Evolutionary conservation across 1,139 yeast species (phyloP), one percentile per base, ranked within the genome.

Genomic region (Meyerozyma athensensis): DNA sequence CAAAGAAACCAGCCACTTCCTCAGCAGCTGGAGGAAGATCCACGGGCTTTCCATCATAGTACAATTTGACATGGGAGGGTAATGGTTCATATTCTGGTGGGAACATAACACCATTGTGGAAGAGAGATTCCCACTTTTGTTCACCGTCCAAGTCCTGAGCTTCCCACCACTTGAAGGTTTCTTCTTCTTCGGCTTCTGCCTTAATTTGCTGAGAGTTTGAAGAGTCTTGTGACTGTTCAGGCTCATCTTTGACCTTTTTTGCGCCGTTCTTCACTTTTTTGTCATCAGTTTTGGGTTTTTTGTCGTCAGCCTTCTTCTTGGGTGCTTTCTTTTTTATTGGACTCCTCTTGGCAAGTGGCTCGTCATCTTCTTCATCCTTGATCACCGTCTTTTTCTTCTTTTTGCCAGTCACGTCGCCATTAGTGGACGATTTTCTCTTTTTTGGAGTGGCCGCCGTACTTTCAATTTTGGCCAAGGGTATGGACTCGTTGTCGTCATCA

Each of bases 1-100:
- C 97, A 59, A 72, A 92, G 55, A 89, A 90, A 0, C 97, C 97
- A 0, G 97, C 97, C 24, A 92, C 97, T 59, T 92, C 97, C 60
- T 92, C 98, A 2, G 97, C 97, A 40, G 74, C 86, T 1, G 66
- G 62, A 0, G 96, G 92, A 43, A 90, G 67, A 19, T 65, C 66
- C 1, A 90, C 87, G 0, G 92, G 84, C 46, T 75, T 72, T 1
- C 86, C 87, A 47, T 84, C 82, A 53, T 90, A 90, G 44, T 77
- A 72, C 41, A 92, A 56, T 53, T 84, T 86, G 34, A 89, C 85
- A 49, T 77, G 74, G n/a, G 77, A 66, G 0, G 97, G 97, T 31
- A 92, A 63, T 8, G 94, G 90, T 53, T 83, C 89, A 59, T 92
- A 90, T 7, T 79, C 83, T 1, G 97, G 97, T 3, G 98, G 97